Conservation (phyloP, 2,329 filamentous ascomycete species). For the Trichoderma sp. region DNA sequence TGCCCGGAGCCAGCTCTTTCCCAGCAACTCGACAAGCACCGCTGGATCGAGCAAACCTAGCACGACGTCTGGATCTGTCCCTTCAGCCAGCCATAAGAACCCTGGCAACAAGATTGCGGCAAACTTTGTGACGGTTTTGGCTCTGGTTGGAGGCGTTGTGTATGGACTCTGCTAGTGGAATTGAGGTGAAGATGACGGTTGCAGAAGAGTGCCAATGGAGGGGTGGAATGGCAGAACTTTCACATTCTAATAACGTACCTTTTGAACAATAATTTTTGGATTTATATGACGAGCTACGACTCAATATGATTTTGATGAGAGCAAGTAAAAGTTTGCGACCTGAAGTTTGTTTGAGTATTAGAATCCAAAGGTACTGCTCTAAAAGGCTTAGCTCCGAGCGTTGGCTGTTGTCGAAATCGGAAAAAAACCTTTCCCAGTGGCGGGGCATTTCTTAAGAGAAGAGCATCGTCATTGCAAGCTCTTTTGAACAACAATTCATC, state of each 20-base stretch:
- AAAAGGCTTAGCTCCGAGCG: conserved; percentile 2
- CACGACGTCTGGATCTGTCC: not conserved
- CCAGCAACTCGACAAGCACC: not conserved
- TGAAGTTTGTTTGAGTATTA: not conserved
- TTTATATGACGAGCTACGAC: not conserved
- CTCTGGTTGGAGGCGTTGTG: not conserved
- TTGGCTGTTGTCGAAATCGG: not conserved
- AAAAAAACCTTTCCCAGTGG: conserved; percentile 16
- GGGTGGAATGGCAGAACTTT: not conserved
- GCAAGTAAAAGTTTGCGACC: not conserved
- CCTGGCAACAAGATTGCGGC: not conserved
- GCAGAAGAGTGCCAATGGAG: not conserved
- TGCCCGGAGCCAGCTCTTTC: not conserved
- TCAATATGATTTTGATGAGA: not conserved
- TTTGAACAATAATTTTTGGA: not conserved
- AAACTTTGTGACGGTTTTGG: not conserved
- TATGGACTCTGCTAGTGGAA: not conserved
- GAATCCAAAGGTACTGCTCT: not conserved
- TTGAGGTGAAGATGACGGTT: not conserved
- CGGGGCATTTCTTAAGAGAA: not conserved
- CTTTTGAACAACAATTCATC: not conserved
- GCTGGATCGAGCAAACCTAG: not conserved
- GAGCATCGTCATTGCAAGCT: conserved; percentile 6
- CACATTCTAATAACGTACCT: not conserved
- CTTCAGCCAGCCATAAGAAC: not conserved